Base-by-base conservation (phyloP, 495 filamentous ascomycete genomes). In the Podospora pseudocomata region DNA sequence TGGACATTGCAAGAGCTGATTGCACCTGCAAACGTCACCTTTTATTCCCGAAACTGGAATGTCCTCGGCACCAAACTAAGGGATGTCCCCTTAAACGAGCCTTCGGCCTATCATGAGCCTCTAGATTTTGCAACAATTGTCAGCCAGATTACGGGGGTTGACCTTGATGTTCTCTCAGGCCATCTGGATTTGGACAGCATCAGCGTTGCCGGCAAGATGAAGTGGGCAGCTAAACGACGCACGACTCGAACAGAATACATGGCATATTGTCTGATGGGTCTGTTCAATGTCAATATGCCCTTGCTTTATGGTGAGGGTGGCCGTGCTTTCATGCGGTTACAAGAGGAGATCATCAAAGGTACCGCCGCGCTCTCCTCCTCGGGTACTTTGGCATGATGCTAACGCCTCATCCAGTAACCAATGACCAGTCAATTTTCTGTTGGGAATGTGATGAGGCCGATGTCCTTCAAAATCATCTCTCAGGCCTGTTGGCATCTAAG, bases 1-100 rank as follows among this genome's bases (percentile, higher is more conserved):
- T 71, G 69, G 69, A 68, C 65, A 4, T 62, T 71, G 16, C 65
- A 71, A 4, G 65, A 71, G 20, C 44, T 71, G 5, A 13, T 71
- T 0, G 69, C 69, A 0, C 65, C 69, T 6, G 3, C 39, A 5
- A n/a, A 57, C 15, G 49, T 65, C 18, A 23, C 18, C 20, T 71
- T 71, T 13, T 71, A 63, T 23, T 39, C 28, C 34, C 61, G 13
- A 44, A 19, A n/a, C 20, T 63, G 61, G 61, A 49, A n/a, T 5
- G 3, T 63, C 11, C 28, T 63, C 27, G 61, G 61, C 3, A 49
- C 27, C 30, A 63, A 63, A 19, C 61, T 63, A 5, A 26, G 13
- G 13, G 13, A 49, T 49, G 7, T 49, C 39, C 39, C 5, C 9
- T 11, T 49, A 49, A 11, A 49, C 39, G 0, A 16, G 9, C 39